phyloP scores from a whole-genome alignment of 371 early-diverging fungal species.

The Apophysomyces elegans region DNA sequence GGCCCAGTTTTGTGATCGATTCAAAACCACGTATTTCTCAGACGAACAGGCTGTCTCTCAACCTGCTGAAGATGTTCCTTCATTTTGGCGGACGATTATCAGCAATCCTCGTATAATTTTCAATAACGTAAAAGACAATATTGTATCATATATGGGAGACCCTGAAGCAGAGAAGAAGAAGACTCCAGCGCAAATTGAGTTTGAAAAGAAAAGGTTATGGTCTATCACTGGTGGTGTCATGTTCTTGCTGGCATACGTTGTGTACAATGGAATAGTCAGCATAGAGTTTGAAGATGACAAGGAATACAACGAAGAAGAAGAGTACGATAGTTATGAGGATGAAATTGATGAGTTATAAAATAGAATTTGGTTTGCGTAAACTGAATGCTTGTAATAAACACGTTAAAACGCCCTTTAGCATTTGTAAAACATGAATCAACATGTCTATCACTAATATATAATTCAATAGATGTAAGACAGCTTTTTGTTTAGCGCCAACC shows the following conservation, averaged over 20 bases:
- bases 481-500: no score
- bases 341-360: slow-evolving; percentile 21
- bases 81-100: slow-evolving; percentile 55
- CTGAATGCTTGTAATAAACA: not conserved
- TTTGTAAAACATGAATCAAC: not conserved
- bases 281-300: slow-evolving; percentile 51
- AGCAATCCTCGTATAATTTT: slow-evolving; percentile 54
- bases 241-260: slow-evolving; percentile 57
- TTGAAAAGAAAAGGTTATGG: slow-evolving; percentile 64
- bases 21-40: slow-evolving; percentile 30
- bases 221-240: slow-evolving; percentile 62
- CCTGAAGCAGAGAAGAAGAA: slow-evolving; percentile 36
- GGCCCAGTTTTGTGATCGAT: slow-evolving; percentile 62
- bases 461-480: no score
- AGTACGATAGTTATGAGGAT: slow-evolving; percentile 21
- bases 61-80: slow-evolving; percentile 52
- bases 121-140: slow-evolving; percentile 41
- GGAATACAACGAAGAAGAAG: slow-evolving; percentile 30
- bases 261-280: slow-evolving; percentile 60
- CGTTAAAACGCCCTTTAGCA: not conserved
- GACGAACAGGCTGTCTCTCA: slow-evolving; percentile 24
- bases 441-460: not conserved
- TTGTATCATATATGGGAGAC: slow-evolving; percentile 38
- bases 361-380: not conserved
- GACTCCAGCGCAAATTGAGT: slow-evolving; percentile 57